Percentiles rank a stretch among this genome's conserved stretches.
These are phyloP conservation scores for Raphidocelis subcapitata DNA, from an alignment of 139 green algal genomes.

Conservation along the genomic window DNA sequence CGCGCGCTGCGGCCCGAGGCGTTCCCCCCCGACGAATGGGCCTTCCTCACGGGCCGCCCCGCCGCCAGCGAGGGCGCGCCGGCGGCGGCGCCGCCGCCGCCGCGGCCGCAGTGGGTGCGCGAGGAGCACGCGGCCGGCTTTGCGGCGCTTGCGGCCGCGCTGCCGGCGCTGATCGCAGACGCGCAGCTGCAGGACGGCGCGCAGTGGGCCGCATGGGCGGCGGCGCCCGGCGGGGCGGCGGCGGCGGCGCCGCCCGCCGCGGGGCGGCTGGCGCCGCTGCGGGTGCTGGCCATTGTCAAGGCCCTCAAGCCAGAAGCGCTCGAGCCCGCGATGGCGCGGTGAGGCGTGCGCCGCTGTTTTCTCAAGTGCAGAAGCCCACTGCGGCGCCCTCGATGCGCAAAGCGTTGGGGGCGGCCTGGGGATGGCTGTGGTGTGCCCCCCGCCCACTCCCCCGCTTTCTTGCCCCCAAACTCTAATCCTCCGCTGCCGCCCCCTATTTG, in stretches of 20 bases:
- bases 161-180: slow-evolving; percentile 43
- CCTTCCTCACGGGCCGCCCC: slow-evolving; percentile 49
- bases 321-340: slow-evolving; percentile 48
- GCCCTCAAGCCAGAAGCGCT: slow-evolving; percentile 60
- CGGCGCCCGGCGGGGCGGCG: not conserved
- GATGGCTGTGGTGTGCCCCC: too few relatives aligned
- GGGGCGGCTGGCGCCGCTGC: slow-evolving; percentile 28
- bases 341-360: not conserved
- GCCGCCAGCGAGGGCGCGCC: too few relatives aligned
- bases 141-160: slow-evolving; percentile 39
- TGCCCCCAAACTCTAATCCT: not conserved
- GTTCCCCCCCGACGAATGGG: slow-evolving; percentile 55
- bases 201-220: slow-evolving; percentile 58
- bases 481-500: not conserved
- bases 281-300: slow-evolving; percentile 64
- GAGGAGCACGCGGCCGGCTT: slow-evolving; percentile 33
- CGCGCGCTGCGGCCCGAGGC: slow-evolving; percentile 40
- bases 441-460: too few relatives aligned
- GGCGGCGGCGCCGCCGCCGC: too few relatives aligned
- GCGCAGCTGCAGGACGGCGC: slow-evolving; percentile 43
- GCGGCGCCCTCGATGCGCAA: too few relatives aligned
- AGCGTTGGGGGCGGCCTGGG: too few relatives aligned
- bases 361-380: too few relatives aligned
- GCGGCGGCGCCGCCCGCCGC: not conserved
- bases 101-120: slow-evolving; percentile 37